Base-by-base conservation (phyloP, 352 stramenopile species). In the Bremia lactucae region DNA sequence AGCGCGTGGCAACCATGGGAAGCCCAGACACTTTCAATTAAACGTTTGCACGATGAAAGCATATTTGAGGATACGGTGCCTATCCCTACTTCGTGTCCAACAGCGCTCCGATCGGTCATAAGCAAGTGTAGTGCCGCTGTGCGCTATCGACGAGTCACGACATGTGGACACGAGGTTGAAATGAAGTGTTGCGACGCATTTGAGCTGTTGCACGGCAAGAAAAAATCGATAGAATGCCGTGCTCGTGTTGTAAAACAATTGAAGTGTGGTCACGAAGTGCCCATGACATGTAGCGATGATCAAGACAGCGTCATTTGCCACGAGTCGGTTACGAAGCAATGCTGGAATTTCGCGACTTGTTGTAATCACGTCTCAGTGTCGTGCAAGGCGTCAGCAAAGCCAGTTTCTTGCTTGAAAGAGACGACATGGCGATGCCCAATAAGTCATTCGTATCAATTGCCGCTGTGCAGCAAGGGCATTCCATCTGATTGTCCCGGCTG, bases 311-410 rank as follows among this genome's bases (percentile, higher is more conserved):
- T 63, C 4, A 38, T 28, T 2, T 86, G 68, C 39, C 57, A 61
- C 11, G 36, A 67, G 18, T 49, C 38, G 8, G 59, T 77, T 2
- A 55, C 62, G 6, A 73, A 62, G 18, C 47, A 44, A n/a, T 88
- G 75, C 42, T 86, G 72, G 72, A 88, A 88, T 47, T 55, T 62
- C 22, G 23, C 11, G 0, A 22, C 35, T 4, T 88, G 75, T 42
- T 39, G 62, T 9, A 52, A 53, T 14, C 63, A 49, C 2, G 49
- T 83, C 13, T 31, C 40, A 3, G 51, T 57, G 1, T 29, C 45
- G 11, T 67, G 60, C 49, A 61, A 28, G 42, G 24, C 28, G 11
- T 16, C 47, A 13, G 44, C 55, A 18, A 40, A 37, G 9, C 45
- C 26, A 9, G 45, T 82, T 25, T 46, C 72, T 13, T 88, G 75